Conservation (phyloP, 306 rosid genomes). For the Ceratonia siliqua region DNA sequence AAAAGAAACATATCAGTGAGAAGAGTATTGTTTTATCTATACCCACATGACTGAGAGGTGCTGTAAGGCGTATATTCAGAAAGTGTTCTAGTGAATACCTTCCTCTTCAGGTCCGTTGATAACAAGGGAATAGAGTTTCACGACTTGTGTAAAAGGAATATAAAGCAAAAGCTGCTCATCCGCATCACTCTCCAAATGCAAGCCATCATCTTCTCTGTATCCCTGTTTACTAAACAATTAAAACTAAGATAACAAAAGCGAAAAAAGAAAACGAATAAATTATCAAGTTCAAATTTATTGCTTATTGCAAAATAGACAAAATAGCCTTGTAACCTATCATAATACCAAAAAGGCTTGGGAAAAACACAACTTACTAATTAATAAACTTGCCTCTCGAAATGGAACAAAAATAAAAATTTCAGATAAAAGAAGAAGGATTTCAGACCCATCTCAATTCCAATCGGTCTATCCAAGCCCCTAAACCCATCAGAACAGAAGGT, state of each 20-base stretch:
- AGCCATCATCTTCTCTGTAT: conserved; percentile 90
- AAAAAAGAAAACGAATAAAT: neutral
- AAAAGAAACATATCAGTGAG: neutral
- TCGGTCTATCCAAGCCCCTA: neutral
- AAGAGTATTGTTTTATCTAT: neutral
- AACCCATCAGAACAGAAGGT: neutral
- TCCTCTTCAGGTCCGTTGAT: conserved; percentile 88
- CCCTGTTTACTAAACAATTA: conserved; percentile 51
- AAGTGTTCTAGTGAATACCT: conserved; percentile 46
- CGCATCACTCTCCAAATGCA: conserved; percentile 93
- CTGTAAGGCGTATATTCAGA: neutral
- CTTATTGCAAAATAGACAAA: neutral
- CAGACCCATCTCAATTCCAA: neutral
- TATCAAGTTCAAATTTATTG: neutral
- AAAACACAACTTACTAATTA: neutral
- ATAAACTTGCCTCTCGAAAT: neutral
- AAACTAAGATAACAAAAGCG: conserved; percentile 16
- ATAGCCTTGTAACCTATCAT: neutral
- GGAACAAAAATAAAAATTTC: neutral
- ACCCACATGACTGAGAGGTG: neutral
- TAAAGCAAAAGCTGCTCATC: conserved; percentile 96
- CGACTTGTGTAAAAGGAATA: conserved; percentile 84
- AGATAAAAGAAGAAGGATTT: neutral
- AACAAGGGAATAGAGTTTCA: conserved; percentile 74
- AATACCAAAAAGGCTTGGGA: neutral